phyloP scores from a whole-genome alignment of 441 rosid genomes.

The Breynia disticha region DNA sequence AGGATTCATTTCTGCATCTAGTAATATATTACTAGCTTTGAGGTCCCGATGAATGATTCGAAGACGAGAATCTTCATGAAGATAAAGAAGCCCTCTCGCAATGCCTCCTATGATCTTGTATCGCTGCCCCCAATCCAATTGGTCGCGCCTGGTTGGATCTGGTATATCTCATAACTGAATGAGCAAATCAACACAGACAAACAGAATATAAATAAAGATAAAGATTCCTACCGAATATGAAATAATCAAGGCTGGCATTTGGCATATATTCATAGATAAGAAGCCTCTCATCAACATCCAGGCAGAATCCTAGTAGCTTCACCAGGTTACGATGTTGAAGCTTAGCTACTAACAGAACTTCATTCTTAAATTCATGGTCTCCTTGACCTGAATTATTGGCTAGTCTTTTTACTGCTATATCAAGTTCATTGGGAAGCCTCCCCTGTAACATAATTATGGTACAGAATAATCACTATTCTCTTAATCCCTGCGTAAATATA shows the following conservation, averaged over 20 bases:
- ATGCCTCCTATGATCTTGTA: slow-evolving; percentile 18
- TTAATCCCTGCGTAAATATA: no score
- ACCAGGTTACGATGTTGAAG: slow-evolving; percentile 35
- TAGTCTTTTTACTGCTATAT: slow-evolving; percentile 38
- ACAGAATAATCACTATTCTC: no score
- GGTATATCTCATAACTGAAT: not conserved
- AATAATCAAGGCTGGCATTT: slow-evolving; percentile 35
- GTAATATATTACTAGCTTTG: slow-evolving; percentile 15
- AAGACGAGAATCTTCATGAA: slow-evolving; percentile 14
- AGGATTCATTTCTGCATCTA: slow-evolving; percentile 9
- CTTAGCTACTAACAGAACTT: slow-evolving; percentile 25
- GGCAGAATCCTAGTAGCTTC: slow-evolving; percentile 35
- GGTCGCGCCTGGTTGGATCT: slow-evolving; percentile 7
- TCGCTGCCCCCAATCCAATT: slow-evolving; percentile 16
- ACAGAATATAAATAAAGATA: not conserved
- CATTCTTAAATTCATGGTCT: slow-evolving; percentile 28
- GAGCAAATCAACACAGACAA: not conserved
- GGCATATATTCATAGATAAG: slow-evolving; percentile 34
- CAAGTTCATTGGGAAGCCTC: slow-evolving; percentile 20
- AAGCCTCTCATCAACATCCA: slow-evolving; percentile 28
- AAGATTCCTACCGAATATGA: slow-evolving; percentile 22
- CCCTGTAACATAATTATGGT: slow-evolving; percentile 14
- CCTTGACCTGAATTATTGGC: slow-evolving; percentile 29
- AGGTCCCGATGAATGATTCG: slow-evolving; percentile 14
- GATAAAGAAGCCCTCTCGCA: slow-evolving; percentile 19